Evolutionary conservation across 2,329 filamentous ascomycete species (phyloP).

Genomic region (Harringtonia lauricola): DNA sequence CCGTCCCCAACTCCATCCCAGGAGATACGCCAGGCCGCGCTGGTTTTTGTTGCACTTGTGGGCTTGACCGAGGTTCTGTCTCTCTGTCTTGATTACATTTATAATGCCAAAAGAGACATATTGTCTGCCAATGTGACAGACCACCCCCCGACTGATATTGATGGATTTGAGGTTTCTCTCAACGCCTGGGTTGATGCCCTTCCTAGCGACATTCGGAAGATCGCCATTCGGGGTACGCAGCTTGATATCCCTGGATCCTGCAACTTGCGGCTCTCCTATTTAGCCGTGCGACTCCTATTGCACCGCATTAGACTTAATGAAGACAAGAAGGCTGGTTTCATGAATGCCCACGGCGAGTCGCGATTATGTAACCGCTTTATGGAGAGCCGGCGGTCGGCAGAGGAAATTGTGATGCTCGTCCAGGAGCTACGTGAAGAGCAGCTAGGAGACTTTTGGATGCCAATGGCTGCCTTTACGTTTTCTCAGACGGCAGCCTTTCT

Average conservation of each 20-base stretch:
- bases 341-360: no score
- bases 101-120: background rate
- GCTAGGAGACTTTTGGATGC: conserved; percentile 6
- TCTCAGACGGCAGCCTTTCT: background rate
- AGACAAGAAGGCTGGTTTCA: conserved; percentile 1
- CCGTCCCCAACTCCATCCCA: background rate
- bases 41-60: conserved; percentile 32
- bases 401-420: conserved; percentile 1
- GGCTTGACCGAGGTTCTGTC: conserved; percentile 31
- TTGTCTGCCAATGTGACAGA: background rate
- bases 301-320: conserved; percentile 35
- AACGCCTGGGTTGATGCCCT: background rate
- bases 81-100: conserved; percentile 5
- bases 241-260: conserved; percentile 24
- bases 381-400: background rate
- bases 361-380: background rate
- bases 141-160: background rate
- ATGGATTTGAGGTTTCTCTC: background rate
- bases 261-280: conserved; percentile 39
- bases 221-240: background rate
- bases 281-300: conserved; percentile 34
- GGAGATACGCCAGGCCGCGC: background rate
- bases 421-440: conserved; percentile 1
- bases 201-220: background rate
- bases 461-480: conserved; percentile 1